phyloP scores from a whole-genome alignment of 345 rosid genomes.

The Salix purpurea region DNA sequence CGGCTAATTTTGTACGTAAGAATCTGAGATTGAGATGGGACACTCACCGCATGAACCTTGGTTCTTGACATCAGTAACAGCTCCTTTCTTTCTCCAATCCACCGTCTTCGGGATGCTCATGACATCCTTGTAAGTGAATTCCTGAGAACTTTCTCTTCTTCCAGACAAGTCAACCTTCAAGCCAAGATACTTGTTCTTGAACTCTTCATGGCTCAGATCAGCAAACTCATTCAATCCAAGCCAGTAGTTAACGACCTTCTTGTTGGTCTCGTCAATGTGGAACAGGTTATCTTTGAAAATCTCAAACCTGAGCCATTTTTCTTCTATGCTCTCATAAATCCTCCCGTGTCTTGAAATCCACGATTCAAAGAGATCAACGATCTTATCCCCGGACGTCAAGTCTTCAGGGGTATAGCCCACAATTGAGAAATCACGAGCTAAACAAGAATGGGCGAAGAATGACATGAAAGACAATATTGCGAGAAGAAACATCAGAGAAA shows the following conservation, averaged over 20 bases:
- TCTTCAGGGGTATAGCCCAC: constrained; percentile 24
- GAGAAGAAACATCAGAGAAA: background rate
- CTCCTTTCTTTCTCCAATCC: constrained; percentile 33
- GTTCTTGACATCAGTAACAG: constrained; percentile 26
- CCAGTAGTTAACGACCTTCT: constrained; percentile 27
- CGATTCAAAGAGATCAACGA: constrained; percentile 25
- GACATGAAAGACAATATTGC: background rate
- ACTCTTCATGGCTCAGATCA: constrained; percentile 27
- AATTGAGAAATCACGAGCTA: constrained; percentile 28
- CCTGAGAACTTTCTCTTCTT: background rate
- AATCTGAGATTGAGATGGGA: background rate
- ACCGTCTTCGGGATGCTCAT: constrained; percentile 18
- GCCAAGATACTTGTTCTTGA: constrained; percentile 23
- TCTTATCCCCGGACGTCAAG: constrained; percentile 21
- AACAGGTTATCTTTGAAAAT: constrained; percentile 27
- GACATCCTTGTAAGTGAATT: constrained; percentile 17
- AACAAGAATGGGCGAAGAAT: background rate
- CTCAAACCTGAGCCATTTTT: constrained; percentile 26
- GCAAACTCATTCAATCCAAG: constrained; percentile 28
- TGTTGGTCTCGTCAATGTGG: constrained; percentile 29
- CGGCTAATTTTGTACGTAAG: no score
- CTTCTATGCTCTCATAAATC: constrained; percentile 20
- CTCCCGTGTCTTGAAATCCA: constrained; percentile 22
- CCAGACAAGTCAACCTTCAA: constrained; percentile 8
- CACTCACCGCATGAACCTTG: constrained; percentile 28